Conservation (phyloP, 768 basidiomycete genomes). For the Suillus spraguei region DNA sequence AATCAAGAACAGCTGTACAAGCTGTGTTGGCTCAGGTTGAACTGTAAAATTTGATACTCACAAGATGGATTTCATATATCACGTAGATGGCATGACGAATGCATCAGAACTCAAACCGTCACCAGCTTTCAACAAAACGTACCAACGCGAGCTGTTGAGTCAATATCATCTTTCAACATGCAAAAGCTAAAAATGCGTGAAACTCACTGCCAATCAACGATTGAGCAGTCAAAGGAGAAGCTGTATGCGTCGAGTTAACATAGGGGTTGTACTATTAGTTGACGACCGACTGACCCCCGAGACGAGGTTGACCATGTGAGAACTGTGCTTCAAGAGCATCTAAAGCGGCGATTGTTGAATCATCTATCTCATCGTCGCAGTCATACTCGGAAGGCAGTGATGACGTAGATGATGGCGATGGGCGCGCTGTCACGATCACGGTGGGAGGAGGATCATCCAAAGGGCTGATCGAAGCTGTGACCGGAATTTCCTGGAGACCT, state of each 20-base stretch:
- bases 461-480: background rate
- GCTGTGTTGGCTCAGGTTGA: background rate
- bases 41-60: background rate
- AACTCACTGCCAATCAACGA: background rate
- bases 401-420: background rate
- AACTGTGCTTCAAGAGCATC: constrained; percentile 7
- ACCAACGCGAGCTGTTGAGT: constrained; percentile 3
- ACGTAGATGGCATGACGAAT: background rate
- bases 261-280: background rate
- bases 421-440: background rate
- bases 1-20: background rate
- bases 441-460: constrained; percentile 3
- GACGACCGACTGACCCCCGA: background rate
- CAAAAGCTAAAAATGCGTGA: background rate
- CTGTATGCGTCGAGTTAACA: background rate
- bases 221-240: background rate
- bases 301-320: background rate
- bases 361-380: constrained; percentile 7
- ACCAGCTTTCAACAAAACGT: background rate
- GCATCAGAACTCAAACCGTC: background rate
- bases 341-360: background rate
- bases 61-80: background rate
- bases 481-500: constrained; percentile 26
- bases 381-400: background rate
- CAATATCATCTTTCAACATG: background rate